Evolutionary conservation across 83 land plant genomes (phyloP).

Genomic region (Larix sibirica): DNA sequence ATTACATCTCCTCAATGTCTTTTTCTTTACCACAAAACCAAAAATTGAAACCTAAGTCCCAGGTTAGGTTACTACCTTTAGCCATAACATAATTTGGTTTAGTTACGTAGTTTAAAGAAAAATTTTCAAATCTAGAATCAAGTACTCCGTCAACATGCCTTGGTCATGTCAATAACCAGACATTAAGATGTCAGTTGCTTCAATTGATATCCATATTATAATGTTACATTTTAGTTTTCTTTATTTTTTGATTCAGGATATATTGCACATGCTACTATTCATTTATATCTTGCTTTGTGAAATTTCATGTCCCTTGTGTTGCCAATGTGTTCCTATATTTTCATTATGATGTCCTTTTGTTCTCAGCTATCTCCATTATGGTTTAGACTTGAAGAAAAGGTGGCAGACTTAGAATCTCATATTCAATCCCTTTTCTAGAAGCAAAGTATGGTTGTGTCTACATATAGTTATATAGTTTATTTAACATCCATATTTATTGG

Average conservation of each 20-base stretch:
- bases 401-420: constrained; percentile 72
- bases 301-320: not conserved
- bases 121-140: constrained; percentile 79
- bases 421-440: constrained; percentile 65
- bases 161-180: constrained; percentile 66
- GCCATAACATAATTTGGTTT: too few relatives aligned
- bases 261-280: not conserved
- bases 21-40: too few relatives aligned
- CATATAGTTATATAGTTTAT: too few relatives aligned
- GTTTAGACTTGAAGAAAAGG: constrained; percentile 69
- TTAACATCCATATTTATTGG: too few relatives aligned
- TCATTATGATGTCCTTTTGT: not conserved
- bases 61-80: too few relatives aligned
- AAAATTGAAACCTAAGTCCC: too few relatives aligned
- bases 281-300: not conserved
- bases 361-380: not conserved
- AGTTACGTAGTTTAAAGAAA: constrained; percentile 75
- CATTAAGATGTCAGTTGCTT: constrained; percentile 52
- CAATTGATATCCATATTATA: not conserved
- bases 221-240: not conserved
- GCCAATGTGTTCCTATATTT: not conserved
- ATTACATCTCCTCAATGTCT: too few relatives aligned
- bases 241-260: not conserved
- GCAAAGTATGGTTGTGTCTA: constrained; percentile 37
- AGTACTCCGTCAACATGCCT: constrained; percentile 86